phyloP scores from a whole-genome alignment of 179 eudicot species.

The Nepenthes alata region DNA sequence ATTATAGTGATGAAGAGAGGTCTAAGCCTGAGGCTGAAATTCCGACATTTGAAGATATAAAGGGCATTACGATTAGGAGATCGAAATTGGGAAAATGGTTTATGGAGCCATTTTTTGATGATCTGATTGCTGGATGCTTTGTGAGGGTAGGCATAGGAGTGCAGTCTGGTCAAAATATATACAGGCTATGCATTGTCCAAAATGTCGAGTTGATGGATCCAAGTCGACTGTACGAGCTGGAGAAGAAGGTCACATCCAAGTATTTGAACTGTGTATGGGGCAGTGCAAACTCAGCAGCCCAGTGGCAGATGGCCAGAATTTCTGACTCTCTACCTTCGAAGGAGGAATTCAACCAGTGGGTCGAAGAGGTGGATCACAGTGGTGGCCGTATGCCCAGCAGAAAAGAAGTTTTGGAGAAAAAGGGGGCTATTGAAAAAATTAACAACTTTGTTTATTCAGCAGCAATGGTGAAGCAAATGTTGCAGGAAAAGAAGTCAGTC shows the following conservation, averaged over 20 bases:
- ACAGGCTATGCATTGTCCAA: slow-evolving; percentile 74
- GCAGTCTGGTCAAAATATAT: slow-evolving; percentile 40
- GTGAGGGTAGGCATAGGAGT: slow-evolving; percentile 89
- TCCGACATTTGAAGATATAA: slow-evolving; percentile 57
- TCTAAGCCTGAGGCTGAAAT: slow-evolving; percentile 26
- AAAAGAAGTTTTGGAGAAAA: slow-evolving; percentile 54
- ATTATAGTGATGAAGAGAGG: slow-evolving; percentile 66
- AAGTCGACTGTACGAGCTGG: slow-evolving; percentile 51
- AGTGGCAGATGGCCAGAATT: slow-evolving; percentile 97
- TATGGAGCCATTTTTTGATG: slow-evolving; percentile 93
- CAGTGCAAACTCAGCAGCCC: slow-evolving; percentile 71
- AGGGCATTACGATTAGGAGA: slow-evolving; percentile 47
- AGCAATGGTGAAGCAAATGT: slow-evolving; percentile 84
- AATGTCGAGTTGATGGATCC: slow-evolving; percentile 72
- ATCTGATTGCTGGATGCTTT: slow-evolving; percentile 77
- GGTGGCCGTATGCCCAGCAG: slow-evolving; percentile 60
- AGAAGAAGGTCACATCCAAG: slow-evolving; percentile 63
- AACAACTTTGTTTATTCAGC: slow-evolving; percentile 68
- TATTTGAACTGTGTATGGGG: slow-evolving; percentile 83
- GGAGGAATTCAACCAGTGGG: slow-evolving; percentile 80
- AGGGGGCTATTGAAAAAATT: slow-evolving; percentile 54
- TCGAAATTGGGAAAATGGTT: slow-evolving; percentile 80
- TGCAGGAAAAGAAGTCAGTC: slow-evolving; percentile 80
- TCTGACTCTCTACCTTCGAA: slow-evolving; percentile 65
- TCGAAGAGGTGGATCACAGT: slow-evolving; percentile 56